Conservation (phyloP, 345 rosid genomes). For the Hypericum androsaemum region DNA sequence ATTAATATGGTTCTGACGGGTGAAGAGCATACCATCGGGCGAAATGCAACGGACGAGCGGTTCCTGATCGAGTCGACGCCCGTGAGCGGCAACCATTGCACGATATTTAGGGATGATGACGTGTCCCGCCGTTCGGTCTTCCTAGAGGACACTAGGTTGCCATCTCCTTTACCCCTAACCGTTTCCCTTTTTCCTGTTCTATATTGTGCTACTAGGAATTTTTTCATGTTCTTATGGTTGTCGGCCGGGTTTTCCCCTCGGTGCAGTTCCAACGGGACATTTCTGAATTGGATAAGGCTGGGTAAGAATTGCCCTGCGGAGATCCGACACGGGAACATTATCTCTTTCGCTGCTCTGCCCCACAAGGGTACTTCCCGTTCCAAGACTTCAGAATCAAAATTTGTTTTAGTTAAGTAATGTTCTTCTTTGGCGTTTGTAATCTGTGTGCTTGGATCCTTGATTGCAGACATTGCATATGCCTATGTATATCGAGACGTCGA, state of each 20-base stretch:
- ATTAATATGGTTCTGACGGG: constrained; percentile 60
- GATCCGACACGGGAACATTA: constrained; percentile 73
- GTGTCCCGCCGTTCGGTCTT: constrained; percentile 31
- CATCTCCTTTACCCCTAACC: neutral
- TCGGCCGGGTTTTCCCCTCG: neutral
- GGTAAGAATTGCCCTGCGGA: constrained; percentile 53
- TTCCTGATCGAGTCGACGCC: constrained; percentile 60
- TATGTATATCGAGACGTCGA: constrained; percentile 80
- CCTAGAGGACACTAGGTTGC: constrained; percentile 76
- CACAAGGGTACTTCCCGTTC: constrained; percentile 52
- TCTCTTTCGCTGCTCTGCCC: constrained; percentile 79
- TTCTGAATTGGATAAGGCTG: constrained; percentile 70
- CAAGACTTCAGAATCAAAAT: neutral
- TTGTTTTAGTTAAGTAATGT: neutral
- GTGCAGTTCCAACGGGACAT: constrained; percentile 82
- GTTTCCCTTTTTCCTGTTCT: neutral
- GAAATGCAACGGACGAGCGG: constrained; percentile 46
- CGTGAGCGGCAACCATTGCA: constrained; percentile 80
- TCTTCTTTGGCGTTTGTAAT: neutral
- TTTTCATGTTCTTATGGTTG: neutral
- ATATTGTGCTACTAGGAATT: neutral
- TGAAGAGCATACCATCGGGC: constrained; percentile 66
- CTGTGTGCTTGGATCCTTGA: constrained; percentile 5
- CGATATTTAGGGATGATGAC: constrained; percentile 34
- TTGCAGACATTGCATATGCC: constrained; percentile 63